Base-by-base conservation (phyloP, 78 protist genomes). In the Cyanophora paradoxa region DNA sequence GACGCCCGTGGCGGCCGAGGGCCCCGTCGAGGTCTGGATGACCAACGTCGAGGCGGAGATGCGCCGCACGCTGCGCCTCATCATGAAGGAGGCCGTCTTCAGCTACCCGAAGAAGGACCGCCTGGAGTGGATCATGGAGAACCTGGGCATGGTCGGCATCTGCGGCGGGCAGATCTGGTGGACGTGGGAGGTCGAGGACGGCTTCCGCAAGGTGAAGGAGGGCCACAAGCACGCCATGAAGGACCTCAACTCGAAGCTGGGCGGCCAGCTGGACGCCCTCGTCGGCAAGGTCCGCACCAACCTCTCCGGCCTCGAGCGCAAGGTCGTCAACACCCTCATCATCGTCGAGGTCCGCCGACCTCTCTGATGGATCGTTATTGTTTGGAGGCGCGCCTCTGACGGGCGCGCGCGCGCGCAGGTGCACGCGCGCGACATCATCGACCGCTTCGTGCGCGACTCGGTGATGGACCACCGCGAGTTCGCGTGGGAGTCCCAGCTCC, bases 1-100 rank as follows among this genome's bases (percentile, higher is more conserved):
- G 30, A 48, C 42, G 14, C 26, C 48, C 37, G 81, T 78, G 14
- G 28, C 46, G 14, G 79, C 78, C 19, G 90, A 88, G 37, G 94
- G 95, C 19, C 26, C 73, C 2, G 95, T 94, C 2, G 97, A 94
- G 80, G n/a, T 10, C 3, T 94, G 97, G 97, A 84, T 94, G 86
- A 72, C 30, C 22, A 56, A 0, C 0, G 93, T 90, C 33, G 88
- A 81, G 77, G 54, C 1, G 5, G 95, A 84, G 73, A 90, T 88
- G 93, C 26, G 19, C 26, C 0, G 0, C 16, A 81, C 94, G 44
- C 78, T 91, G 30, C 79, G 41, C 26, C 61, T 3, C 50, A 33
- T 83, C 16, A 70, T 78, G 41, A 92, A 92, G 76, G 90, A 84
- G 36, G 76, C 91, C 14, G 75, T 86, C 20, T 94, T 73, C 79